Percentiles rank a stretch among this genome's conserved stretches.
Conservation (phyloP, 345 rosid species). For the Acer saccharum region DNA sequence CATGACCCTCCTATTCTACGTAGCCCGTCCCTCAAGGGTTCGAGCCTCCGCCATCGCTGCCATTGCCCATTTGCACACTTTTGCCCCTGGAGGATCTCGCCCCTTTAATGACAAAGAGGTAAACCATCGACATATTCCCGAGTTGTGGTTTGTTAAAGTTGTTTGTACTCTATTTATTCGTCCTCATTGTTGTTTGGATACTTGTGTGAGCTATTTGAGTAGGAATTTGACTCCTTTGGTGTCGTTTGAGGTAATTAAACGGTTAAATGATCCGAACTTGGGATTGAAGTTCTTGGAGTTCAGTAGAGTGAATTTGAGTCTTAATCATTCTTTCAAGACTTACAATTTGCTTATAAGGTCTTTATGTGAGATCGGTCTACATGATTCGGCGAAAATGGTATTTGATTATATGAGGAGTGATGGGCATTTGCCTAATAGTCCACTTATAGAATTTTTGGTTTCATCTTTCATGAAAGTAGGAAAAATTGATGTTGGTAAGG, state of each 20-base stretch:
- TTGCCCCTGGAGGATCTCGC: slow-evolving; percentile 50
- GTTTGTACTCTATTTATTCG: slow-evolving; percentile 55
- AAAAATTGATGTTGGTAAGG: slow-evolving; percentile 45
- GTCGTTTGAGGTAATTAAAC: slow-evolving; percentile 65
- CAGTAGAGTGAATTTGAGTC: slow-evolving; percentile 51
- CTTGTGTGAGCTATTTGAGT: slow-evolving; percentile 55
- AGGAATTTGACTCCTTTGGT: slow-evolving; percentile 55
- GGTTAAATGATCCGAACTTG: slow-evolving; percentile 50
- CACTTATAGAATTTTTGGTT: slow-evolving; percentile 51
- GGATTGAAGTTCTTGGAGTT: slow-evolving; percentile 76
- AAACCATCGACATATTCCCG: slow-evolving; percentile 28
- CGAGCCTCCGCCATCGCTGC: slow-evolving; percentile 51
- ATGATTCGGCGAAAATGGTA: slow-evolving; percentile 48
- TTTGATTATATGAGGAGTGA: slow-evolving; percentile 74
- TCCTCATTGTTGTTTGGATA: slow-evolving; percentile 40
- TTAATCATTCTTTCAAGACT: slow-evolving; percentile 55
- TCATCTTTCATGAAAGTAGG: slow-evolving; percentile 48
- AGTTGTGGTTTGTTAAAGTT: slow-evolving; percentile 81
- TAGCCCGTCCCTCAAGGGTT: slow-evolving; percentile 43
- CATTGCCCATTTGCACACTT: slow-evolving; percentile 45
- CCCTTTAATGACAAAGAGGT: slow-evolving; percentile 34
- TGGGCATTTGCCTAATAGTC: slow-evolving; percentile 54
- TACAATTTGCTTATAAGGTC: slow-evolving; percentile 62
- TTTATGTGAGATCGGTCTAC: slow-evolving; percentile 57
- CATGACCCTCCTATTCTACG: slow-evolving; percentile 48